Percentiles rank a stretch among this genome's conserved stretches.
These are phyloP conservation scores for Aspergillus latus DNA, from an alignment of 2,329 filamentous ascomycete species.

Conservation along the genomic window DNA sequence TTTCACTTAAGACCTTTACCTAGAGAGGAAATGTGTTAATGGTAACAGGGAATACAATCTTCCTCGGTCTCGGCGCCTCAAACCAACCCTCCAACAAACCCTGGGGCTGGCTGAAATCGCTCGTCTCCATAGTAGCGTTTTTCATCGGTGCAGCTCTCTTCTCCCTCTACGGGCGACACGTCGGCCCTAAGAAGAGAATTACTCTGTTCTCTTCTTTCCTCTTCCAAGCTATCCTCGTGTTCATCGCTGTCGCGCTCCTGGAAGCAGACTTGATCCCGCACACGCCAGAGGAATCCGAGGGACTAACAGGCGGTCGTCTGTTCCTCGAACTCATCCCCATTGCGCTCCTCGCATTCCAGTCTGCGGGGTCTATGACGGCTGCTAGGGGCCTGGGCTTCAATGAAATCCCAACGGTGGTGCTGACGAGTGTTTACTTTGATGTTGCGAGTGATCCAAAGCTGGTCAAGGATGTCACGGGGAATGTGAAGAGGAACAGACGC, in stretches of 20 bases:
- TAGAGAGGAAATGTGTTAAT: not conserved
- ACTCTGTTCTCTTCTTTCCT: constrained; percentile 45
- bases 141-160: constrained; percentile 45
- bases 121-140: constrained; percentile 44
- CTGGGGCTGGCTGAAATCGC: constrained; percentile 47
- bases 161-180: constrained; percentile 36
- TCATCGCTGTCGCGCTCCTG: constrained; percentile 43
- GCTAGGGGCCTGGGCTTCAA: constrained; percentile 44
- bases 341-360: constrained; percentile 46
- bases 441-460: constrained; percentile 45
- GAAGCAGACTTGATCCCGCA: constrained; percentile 42
- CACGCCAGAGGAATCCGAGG: constrained; percentile 35
- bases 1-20: not conserved
- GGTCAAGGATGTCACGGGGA: constrained; percentile 33
- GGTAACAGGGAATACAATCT: constrained; percentile 47
- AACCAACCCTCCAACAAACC: constrained; percentile 39
- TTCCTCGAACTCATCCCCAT: constrained; percentile 46
- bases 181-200: constrained; percentile 35
- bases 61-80: constrained; percentile 47
- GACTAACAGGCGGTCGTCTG: constrained; percentile 28
- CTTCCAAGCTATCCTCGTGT: constrained; percentile 39
- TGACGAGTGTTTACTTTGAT: constrained; percentile 50
- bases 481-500: constrained; percentile 41
- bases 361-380: constrained; percentile 45
- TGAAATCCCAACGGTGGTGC: constrained; percentile 49